Evolutionary conservation across 768 basidiomycete genomes (phyloP).

Genomic region (Melanogaster broomeanus): DNA sequence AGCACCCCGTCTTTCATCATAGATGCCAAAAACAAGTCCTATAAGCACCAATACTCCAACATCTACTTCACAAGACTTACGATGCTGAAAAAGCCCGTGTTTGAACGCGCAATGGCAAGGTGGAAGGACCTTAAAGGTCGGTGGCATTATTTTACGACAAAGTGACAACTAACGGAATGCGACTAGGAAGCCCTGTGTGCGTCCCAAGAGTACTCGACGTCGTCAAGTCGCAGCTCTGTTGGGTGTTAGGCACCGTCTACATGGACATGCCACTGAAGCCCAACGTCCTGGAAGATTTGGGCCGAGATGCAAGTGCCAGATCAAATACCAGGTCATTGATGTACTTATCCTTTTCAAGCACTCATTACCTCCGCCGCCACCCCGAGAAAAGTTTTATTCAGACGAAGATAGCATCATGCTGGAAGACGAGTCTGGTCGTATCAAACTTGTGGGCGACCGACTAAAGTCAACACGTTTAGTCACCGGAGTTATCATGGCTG

Average conservation of each 20-base stretch:
- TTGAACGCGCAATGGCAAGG: constrained; percentile 45
- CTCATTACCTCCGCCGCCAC: constrained; percentile 85
- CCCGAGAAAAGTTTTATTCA: constrained; percentile 72
- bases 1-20: constrained; percentile 45
- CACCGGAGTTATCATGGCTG: constrained; percentile 90
- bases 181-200: constrained; percentile 62
- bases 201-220: constrained; percentile 89
- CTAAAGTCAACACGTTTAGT: constrained; percentile 67
- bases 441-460: constrained; percentile 79
- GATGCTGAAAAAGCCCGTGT: constrained; percentile 48
- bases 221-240: constrained; percentile 81
- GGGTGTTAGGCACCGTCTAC: constrained; percentile 92
- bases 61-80: constrained; percentile 67
- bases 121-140: constrained; percentile 52
- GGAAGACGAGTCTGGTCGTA: constrained; percentile 95
- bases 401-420: constrained; percentile 80
- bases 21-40: constrained; percentile 47
- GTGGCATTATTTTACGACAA: constrained; percentile 4
- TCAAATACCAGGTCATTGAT: constrained; percentile 3
- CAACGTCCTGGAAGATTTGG: constrained; percentile 95
- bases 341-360: constrained; percentile 51
- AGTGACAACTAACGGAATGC: constrained; percentile 6
- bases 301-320: constrained; percentile 74
- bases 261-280: constrained; percentile 99
- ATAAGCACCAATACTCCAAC: constrained; percentile 72